phyloP scores from a whole-genome alignment of 2,329 filamentous ascomycete genomes.

The Escovopsis sp. region DNA sequence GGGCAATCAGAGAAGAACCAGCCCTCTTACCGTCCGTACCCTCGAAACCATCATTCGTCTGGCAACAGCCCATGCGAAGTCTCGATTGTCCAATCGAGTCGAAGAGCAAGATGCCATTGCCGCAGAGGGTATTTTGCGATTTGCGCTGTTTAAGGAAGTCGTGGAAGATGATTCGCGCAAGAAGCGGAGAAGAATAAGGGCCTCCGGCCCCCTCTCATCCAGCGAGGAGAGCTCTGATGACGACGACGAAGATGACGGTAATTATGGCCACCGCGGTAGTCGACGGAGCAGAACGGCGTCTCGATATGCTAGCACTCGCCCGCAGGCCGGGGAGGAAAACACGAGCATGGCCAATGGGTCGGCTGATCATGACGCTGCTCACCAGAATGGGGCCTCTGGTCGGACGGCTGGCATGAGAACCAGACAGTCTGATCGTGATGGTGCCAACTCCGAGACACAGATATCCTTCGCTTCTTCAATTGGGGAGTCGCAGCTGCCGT shows the following conservation, averaged over 20 bases:
- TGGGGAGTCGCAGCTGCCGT: slow-evolving; percentile 54
- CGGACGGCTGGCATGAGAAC: slow-evolving; percentile 20
- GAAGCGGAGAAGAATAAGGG: slow-evolving; percentile 60
- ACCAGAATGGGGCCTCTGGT: slow-evolving; percentile 24
- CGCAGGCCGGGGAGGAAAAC: slow-evolving; percentile 13
- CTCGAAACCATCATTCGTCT: slow-evolving; percentile 97
- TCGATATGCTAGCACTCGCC: slow-evolving; percentile 16
- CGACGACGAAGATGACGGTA: slow-evolving; percentile 39
- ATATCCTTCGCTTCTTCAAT: slow-evolving; percentile 67
- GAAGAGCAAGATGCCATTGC: slow-evolving; percentile 80
- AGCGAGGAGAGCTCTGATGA: slow-evolving; percentile 44
- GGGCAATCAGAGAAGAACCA: slow-evolving; percentile 83
- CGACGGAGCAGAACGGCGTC: slow-evolving; percentile 22
- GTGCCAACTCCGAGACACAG: slow-evolving; percentile 25
- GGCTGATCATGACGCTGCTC: not conserved
- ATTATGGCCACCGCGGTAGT: slow-evolving; percentile 45
- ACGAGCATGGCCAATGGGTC: slow-evolving; percentile 10
- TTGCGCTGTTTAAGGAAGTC: slow-evolving; percentile 95
- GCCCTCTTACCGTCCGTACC: slow-evolving; percentile 91
- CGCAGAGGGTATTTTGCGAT: slow-evolving; percentile 80
- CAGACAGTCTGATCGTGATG: slow-evolving; percentile 25
- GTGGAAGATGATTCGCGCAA: slow-evolving; percentile 66
- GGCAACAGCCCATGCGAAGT: slow-evolving; percentile 88
- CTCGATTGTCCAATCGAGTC: slow-evolving; percentile 72
- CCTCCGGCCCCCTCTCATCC: slow-evolving; percentile 38